phyloP scores from a whole-genome alignment of 1,139 yeast genomes.

The Pichia cactophila region DNA sequence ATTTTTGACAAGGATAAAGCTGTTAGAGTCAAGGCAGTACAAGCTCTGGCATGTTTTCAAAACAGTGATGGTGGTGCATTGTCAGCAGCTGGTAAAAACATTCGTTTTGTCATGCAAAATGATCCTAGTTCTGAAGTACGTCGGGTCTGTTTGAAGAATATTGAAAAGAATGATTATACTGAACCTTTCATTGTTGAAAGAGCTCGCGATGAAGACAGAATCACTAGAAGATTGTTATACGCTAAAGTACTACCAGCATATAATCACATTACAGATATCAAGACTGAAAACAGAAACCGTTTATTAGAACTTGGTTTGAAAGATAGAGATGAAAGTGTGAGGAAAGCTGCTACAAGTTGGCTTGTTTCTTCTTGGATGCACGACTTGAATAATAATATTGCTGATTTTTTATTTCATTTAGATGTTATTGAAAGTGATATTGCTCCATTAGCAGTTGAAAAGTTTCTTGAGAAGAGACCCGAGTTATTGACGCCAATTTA shows the following conservation, averaged over 20 bases:
- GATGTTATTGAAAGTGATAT: conserved; percentile 59
- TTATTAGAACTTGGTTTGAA: conserved; percentile 77
- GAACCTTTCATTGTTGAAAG: conserved; percentile 63
- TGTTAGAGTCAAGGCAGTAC: conserved; percentile 76
- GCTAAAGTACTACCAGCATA: conserved; percentile 61
- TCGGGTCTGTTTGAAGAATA: conserved; percentile 69
- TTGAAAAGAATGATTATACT: conserved; percentile 49
- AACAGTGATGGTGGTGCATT: conserved; percentile 38
- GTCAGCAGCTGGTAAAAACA: conserved; percentile 43
- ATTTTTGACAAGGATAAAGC: conserved; percentile 71
- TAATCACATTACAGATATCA: conserved; percentile 58
- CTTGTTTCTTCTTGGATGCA: conserved; percentile 68
- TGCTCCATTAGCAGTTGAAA: conserved; percentile 59
- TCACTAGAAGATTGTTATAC: conserved; percentile 67
- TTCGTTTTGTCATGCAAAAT: conserved; percentile 53
- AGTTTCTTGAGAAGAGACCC: conserved; percentile 52
- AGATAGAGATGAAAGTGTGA: conserved; percentile 74
- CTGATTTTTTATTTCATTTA: conserved; percentile 62
- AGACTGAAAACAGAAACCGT: conserved; percentile 53
- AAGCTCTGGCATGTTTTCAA: conserved; percentile 76
- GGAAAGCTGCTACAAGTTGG: conserved; percentile 65
- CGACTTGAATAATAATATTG: conserved; percentile 58
- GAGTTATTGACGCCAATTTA: conserved; percentile 54
- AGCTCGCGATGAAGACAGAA: conserved; percentile 70
- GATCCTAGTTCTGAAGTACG: conserved; percentile 89